A percentile compares a stretch with the other conserved stretches of the same genome.
These are phyloP conservation scores for Rhodotorula sp. DNA, from an alignment of 1,284 basidiomycete genomes.

Conservation along the genomic window DNA sequence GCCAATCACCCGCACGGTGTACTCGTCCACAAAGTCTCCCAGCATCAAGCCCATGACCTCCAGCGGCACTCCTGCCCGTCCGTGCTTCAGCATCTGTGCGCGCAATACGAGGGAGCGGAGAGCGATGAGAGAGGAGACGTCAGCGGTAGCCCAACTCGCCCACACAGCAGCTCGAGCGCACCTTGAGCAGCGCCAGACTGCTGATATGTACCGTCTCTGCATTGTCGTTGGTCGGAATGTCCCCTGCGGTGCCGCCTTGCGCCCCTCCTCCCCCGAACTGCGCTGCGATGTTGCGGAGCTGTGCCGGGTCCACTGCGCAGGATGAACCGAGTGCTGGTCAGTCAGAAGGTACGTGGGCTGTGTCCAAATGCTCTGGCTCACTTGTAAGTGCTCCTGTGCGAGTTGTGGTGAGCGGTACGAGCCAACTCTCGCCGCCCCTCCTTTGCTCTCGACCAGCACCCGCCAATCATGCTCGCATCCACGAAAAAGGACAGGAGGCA, in stretches of 20 bases:
- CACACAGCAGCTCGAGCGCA: conserved; percentile 46
- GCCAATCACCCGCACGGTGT: conserved; percentile 62
- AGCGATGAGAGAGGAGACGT: not conserved
- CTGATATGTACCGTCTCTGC: conserved; percentile 97
- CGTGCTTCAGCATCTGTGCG: conserved; percentile 95
- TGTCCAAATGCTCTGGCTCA: not conserved
- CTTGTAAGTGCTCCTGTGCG: not conserved
- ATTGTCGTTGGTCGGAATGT: conserved; percentile 43
- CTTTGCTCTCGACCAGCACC: not conserved
- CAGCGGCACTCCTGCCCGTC: conserved; percentile 97
- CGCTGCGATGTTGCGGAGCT: conserved; percentile 27
- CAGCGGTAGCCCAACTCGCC: not conserved
- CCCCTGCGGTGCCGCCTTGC: conserved; percentile 12
- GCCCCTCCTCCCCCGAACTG: conserved; percentile 34
- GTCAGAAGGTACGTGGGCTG: not conserved
- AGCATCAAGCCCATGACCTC: conserved; percentile 99
- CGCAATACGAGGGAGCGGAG: too few relatives aligned
- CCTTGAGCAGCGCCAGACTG: conserved; percentile 87
- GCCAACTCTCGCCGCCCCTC: not conserved
- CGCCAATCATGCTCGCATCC: not conserved
- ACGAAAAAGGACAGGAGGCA: conserved; percentile 34
- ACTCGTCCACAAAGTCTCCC: conserved; percentile 98
- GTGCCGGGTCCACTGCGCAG: conserved; percentile 14
- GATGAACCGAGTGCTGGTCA: not conserved
- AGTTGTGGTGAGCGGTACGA: too few relatives aligned